Evolutionary conservation across 2,329 filamentous ascomycete genomes (phyloP), one percentile per base, ranked within the genome.

Genomic region (Phoma sp.): DNA sequence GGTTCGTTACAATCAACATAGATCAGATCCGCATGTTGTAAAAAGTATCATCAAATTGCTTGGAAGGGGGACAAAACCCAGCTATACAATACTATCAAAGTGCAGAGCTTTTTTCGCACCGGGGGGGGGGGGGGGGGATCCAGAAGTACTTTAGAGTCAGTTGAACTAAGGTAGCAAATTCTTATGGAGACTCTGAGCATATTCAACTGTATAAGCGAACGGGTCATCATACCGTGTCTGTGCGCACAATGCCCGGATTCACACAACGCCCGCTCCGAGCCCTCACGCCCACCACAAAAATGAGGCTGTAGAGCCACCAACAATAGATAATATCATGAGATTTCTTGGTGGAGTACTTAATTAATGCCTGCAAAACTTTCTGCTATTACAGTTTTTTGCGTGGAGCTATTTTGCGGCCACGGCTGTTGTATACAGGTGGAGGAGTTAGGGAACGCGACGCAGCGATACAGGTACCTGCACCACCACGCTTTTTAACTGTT

Each of bases 401-500:
- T 36, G 21, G 37, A 38, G 37, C 21, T 12, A 26, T 29, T 18
- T 15, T 51, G 28, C 37, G 38, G 39, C 47, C 38, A 21, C 29
- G 15, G 38, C 46, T 17, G 25, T 9, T 48, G 18, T n/a, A n/a
- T 23, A 4, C 15, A 17, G 5, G 34, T 23, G 7, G 26, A 11
- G 34, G 4, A 23, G 34, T 25, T 15, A 29, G 47, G 20, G 47
- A n/a, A 15, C 12, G 30, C 30, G 30, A 17, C 10, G 30, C 30
- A 33, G 30, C 29, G 21, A 18, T 39, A 39, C 33, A 12, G 18
- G 21, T 11, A 51, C 20, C 47, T 28, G 37, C 38, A 37, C 10
- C 10, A 21, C 38, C 17, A 51, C 20, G n/a, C 14, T 38, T 38
- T 51, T 51, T 21, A 36, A n/a, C n/a, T n/a, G n/a, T n/a, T 43